Base-by-base conservation (phyloP, 148 eudicot species). In the Vaccinium corymbosum region DNA sequence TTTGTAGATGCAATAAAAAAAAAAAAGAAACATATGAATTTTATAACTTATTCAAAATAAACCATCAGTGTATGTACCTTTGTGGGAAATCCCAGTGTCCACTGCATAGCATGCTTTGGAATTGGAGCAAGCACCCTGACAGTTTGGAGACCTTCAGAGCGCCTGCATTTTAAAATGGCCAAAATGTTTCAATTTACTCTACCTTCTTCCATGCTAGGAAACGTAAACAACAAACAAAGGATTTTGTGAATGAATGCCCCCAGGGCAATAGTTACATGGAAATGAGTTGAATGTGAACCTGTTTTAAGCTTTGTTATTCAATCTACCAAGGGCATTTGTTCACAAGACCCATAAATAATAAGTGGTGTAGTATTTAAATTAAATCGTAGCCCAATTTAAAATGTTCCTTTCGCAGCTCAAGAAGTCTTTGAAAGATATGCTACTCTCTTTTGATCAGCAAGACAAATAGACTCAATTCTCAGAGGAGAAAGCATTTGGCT, bases 91-190 rank as follows among this genome's bases (percentile, higher is more conserved):
- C 99, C 99, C 49, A 87, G 87, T 81, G 91, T 92, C 89, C 90
- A 86, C 85, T 87, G 90, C 97, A 97, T 93, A 53, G 90, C 96
- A 82, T 88, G 86, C 89, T 92, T 93, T 42, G 95, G 88, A 80
- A 97, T 92, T 70, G 98, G 98, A 87, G 98, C 98, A 89, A 95
- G 99, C 51, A 92, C 95, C 86, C 88, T 92, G 7, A 86, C 87
- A 83, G 99, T 97, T 87, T 88, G 89, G 46, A 97, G 96, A 82
- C 99, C 98, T 89, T 95, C 96, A 80, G 98, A 91, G 86, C 92
- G 94, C 99, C 99, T 97, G 90, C 76, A 83, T 84, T 56, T 50
- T 84, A 86, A 35, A 85, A 78, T 76, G 59, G 56, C 53, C 9
- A 62, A 61, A 80, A 59, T 35, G 27, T 49, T 80, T 59, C 48